These are phyloP conservation scores for Neurospora sp. DNA, from an alignment of 495 filamentous ascomycete genomes.

Conservation along the genomic window DNA sequence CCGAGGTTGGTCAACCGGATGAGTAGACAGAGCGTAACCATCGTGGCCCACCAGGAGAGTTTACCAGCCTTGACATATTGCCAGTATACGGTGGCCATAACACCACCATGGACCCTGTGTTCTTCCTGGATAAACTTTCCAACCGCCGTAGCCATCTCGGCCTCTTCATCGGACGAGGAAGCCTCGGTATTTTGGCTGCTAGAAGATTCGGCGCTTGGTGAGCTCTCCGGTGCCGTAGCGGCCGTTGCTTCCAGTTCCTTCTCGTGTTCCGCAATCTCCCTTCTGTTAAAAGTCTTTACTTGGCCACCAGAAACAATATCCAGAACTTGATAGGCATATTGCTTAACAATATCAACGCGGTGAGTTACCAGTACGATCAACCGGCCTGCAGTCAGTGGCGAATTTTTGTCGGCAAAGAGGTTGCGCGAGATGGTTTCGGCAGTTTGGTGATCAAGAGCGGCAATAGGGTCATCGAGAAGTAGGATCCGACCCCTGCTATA, in stretches of 20 bases:
- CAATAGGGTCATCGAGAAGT: constrained; percentile 89
- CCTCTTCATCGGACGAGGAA: constrained; percentile 17
- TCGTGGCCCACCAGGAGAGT: constrained; percentile 56
- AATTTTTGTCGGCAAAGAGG: constrained; percentile 42
- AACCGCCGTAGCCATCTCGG: constrained; percentile 35
- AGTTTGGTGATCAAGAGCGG: constrained; percentile 84
- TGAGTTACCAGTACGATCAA: constrained; percentile 69
- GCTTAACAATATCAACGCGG: constrained; percentile 55
- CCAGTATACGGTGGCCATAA: constrained; percentile 68
- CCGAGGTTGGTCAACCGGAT: constrained; percentile 50
- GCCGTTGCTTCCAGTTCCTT: constrained; percentile 15
- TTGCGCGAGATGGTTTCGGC: constrained; percentile 61
- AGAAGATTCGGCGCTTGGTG: not conserved
- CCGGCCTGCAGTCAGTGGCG: constrained; percentile 51
- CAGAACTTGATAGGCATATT: constrained; percentile 57
- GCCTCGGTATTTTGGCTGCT: constrained; percentile 7
- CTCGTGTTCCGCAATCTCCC: constrained; percentile 15
- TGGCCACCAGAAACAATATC: constrained; percentile 48
- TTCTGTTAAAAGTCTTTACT: constrained; percentile 37
- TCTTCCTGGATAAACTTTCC: constrained; percentile 81
- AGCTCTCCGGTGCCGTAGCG: not conserved
- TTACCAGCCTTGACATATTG: constrained; percentile 70
- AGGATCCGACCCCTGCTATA: constrained; percentile 89
- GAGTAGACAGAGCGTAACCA: constrained; percentile 47
- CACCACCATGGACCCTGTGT: constrained; percentile 61